Evolutionary conservation across 805 yeast genomes (phyloP).

Genomic region (Allodekkera sacchari): DNA sequence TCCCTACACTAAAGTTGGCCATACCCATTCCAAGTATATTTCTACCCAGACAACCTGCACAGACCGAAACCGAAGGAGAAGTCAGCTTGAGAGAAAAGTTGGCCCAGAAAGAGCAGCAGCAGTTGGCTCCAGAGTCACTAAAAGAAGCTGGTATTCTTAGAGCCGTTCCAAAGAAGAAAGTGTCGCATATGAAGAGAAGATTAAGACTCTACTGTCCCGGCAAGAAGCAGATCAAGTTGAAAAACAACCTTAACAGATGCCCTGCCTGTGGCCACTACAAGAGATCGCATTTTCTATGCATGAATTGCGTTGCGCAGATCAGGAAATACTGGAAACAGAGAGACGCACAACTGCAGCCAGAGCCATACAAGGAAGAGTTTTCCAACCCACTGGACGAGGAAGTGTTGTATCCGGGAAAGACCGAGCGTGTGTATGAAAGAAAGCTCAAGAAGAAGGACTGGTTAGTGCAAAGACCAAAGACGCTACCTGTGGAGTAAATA

Average conservation of each 20-base stretch:
- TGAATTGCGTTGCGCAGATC: constrained; percentile 84
- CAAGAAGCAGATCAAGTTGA: constrained; percentile 67
- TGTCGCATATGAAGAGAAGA: constrained; percentile 79
- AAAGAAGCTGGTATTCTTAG: constrained; percentile 63
- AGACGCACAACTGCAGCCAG: constrained; percentile 19
- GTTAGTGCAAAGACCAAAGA: constrained; percentile 43
- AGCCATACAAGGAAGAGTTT: constrained; percentile 34
- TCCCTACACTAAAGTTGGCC: constrained; percentile 13
- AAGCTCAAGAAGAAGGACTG: constrained; percentile 48
- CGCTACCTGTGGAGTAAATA: constrained; percentile 40
- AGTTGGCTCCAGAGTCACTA: constrained; percentile 26
- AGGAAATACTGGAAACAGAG: constrained; percentile 55
- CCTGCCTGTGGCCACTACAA: constrained; percentile 94
- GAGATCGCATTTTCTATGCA: constrained; percentile 84
- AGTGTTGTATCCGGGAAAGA: constrained; percentile 68
- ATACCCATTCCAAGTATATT: constrained; percentile 13
- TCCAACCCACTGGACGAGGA: constrained; percentile 51
- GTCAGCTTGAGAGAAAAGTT: constrained; percentile 33
- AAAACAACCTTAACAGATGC: constrained; percentile 76
- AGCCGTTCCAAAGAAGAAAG: constrained; percentile 94
- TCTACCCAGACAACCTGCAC: constrained; percentile 9
- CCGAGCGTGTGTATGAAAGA: constrained; percentile 35
- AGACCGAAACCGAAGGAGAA: constrained; percentile 15
- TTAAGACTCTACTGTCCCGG: constrained; percentile 78
- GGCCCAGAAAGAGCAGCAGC: constrained; percentile 19